A percentile compares a stretch with the other conserved stretches of the same genome.
phyloP scores from a whole-genome alignment of 495 filamentous ascomycete species.

The Patellaria atrata region DNA sequence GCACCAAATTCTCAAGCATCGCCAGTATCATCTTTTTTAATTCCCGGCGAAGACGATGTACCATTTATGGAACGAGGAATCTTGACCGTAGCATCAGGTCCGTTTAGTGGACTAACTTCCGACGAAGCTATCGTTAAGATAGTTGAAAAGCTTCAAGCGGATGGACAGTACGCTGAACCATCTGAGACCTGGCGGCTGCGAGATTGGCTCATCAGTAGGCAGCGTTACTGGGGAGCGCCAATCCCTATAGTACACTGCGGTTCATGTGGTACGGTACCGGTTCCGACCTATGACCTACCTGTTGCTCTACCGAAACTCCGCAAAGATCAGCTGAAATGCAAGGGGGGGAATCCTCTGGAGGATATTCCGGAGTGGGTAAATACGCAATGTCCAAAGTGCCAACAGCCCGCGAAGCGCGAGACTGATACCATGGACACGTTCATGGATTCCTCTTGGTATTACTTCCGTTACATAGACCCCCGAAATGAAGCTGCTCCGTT shows the following conservation, averaged over 20 bases:
- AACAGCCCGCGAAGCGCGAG: constrained; percentile 55
- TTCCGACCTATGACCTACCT: constrained; percentile 60
- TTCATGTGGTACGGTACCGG: constrained; percentile 63
- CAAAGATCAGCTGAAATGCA: constrained; percentile 50
- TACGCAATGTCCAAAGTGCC: constrained; percentile 60
- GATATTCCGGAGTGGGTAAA: constrained; percentile 58
- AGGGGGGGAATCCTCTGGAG: constrained; percentile 64
- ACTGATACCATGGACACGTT: constrained; percentile 96
- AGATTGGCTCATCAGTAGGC: constrained; percentile 80
- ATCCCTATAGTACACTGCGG: constrained; percentile 80
- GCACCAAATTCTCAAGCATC: not conserved
- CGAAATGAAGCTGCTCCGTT: constrained; percentile 48
- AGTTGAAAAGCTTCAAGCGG: constrained; percentile 36
- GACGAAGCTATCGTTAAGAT: constrained; percentile 47
- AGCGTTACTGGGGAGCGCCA: constrained; percentile 82
- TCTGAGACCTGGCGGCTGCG: constrained; percentile 60
- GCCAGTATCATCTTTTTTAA: not conserved
- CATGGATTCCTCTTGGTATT: constrained; percentile 90
- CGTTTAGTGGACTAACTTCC: constrained; percentile 42
- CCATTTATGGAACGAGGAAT: constrained; percentile 35
- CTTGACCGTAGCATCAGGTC: constrained; percentile 31
- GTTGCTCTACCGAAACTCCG: constrained; percentile 60
- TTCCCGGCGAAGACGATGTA: constrained; percentile 21
- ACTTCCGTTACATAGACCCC: constrained; percentile 60
- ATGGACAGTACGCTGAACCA: constrained; percentile 38